Evolutionary conservation across 352 stramenopile genomes (phyloP).

Genomic region (Lagenidium giganteum): DNA sequence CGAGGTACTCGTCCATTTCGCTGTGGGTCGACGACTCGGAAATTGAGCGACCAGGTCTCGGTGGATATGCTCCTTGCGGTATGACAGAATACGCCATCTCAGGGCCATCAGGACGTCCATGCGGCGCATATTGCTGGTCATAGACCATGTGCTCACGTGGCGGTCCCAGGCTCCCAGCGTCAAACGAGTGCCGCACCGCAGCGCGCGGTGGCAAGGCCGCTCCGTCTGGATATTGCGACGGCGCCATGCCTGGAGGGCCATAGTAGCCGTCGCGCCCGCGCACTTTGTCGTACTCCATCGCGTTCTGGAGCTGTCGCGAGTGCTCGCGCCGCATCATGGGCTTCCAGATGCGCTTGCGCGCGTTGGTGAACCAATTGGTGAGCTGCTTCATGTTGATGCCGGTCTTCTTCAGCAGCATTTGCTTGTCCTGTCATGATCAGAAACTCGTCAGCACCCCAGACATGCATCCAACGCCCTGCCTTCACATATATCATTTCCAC

Average conservation of each 20-base stretch:
- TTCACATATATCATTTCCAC: not conserved
- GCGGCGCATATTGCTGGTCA: slow-evolving; percentile 10
- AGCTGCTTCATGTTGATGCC: slow-evolving; percentile 90
- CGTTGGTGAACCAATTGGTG: slow-evolving; percentile 90
- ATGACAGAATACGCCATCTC: slow-evolving; percentile 2
- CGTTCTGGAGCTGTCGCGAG: slow-evolving; percentile 68
- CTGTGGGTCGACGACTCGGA: slow-evolving; percentile 48
- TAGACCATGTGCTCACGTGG: slow-evolving; percentile 12
- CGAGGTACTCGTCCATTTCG: slow-evolving; percentile 61
- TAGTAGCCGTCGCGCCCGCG: slow-evolving; percentile 17
- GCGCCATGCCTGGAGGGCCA: not conserved
- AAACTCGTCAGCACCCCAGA: not conserved
- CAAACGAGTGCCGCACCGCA: slow-evolving; percentile 59
- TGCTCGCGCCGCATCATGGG: slow-evolving; percentile 85
- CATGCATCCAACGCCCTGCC: not conserved
- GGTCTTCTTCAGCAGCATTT: slow-evolving; percentile 87
- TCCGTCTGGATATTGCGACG: slow-evolving; percentile 7
- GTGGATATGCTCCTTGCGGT: slow-evolving; percentile 17
- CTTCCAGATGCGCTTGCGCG: slow-evolving; percentile 87
- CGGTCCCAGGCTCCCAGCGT: slow-evolving; percentile 47
- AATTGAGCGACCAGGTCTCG: slow-evolving; percentile 51
- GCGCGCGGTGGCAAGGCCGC: slow-evolving; percentile 34
- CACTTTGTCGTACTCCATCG: slow-evolving; percentile 67
- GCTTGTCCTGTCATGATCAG: slow-evolving; percentile 55
- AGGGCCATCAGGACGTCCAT: no score